Percentiles rank a stretch among this genome's conserved stretches.
These are phyloP conservation scores for Meyerozyma athensensis DNA, from an alignment of 1,139 yeast species.

Conservation along the genomic window DNA sequence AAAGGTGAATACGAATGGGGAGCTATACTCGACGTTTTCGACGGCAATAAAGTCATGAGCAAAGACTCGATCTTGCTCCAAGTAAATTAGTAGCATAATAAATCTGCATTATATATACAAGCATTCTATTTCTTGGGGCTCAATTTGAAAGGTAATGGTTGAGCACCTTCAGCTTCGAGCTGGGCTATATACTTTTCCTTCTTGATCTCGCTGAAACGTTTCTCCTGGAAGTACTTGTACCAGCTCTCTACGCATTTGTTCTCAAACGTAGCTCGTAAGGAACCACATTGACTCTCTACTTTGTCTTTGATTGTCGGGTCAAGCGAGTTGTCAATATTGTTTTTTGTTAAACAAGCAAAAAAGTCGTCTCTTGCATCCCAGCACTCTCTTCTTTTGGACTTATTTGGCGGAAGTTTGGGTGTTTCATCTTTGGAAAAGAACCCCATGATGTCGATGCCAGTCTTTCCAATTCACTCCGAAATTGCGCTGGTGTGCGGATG, in stretches of 20 bases:
- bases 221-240: constrained; percentile 44
- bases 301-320: constrained; percentile 31
- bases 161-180: constrained; percentile 45
- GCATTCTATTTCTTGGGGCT: constrained; percentile 16
- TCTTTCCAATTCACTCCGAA: background rate
- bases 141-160: constrained; percentile 44
- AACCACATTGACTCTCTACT: constrained; percentile 36
- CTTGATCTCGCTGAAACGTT: constrained; percentile 39
- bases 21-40: constrained; percentile 51
- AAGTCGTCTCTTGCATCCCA: constrained; percentile 44
- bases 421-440: constrained; percentile 25
- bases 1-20: constrained; percentile 82
- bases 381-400: constrained; percentile 34
- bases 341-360: constrained; percentile 35
- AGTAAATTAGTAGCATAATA: constrained; percentile 1
- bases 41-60: constrained; percentile 17
- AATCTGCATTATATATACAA: constrained; percentile 6
- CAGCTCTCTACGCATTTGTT: constrained; percentile 42
- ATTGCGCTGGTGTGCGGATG: background rate
- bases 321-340: constrained; percentile 42
- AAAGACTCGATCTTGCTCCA: constrained; percentile 26
- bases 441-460: constrained; percentile 23
- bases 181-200: constrained; percentile 40
- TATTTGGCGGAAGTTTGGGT: constrained; percentile 36
- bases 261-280: constrained; percentile 30